Conservation (phyloP, 2,329 filamentous ascomycete genomes). For the Mycosphaerella sp. region DNA sequence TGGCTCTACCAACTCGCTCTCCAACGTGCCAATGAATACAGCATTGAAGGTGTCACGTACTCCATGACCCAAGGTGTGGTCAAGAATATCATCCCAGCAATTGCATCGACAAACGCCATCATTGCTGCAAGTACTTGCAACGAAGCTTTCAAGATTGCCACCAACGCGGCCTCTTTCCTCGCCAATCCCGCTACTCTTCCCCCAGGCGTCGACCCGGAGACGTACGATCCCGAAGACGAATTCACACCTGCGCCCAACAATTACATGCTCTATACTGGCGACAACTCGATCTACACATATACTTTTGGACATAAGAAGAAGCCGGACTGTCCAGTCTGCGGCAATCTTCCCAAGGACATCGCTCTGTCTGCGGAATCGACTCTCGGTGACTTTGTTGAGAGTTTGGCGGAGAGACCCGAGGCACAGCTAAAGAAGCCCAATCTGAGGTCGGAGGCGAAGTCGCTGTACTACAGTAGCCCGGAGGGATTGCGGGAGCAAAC, state of each 20-base stretch:
- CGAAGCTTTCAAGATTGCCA: conserved; percentile 91
- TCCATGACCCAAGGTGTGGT: conserved; percentile 94
- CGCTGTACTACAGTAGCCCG: conserved; percentile 83
- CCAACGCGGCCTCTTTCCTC: conserved; percentile 70
- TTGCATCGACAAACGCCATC: conserved; percentile 95
- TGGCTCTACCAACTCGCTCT: conserved; percentile 90
- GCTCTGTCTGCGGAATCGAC: conserved; percentile 64
- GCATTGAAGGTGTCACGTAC: conserved; percentile 89
- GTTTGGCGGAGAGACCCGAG: conserved; percentile 73
- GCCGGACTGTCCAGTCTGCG: conserved; percentile 89
- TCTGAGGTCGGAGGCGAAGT: conserved; percentile 71
- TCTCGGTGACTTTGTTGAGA: conserved; percentile 77
- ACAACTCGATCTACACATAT: conserved; percentile 93
- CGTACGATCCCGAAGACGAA: conserved; percentile 20
- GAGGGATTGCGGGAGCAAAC: conserved; percentile 78
- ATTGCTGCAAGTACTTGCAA: conserved; percentile 95
- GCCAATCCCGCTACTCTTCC: conserved; percentile 55
- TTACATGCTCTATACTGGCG: conserved; percentile 99
- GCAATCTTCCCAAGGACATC: conserved; percentile 70
- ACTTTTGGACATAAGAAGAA: conserved; percentile 95
- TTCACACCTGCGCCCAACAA: conserved; percentile 47
- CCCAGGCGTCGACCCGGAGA: conserved; percentile 19
- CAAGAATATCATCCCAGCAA: conserved; percentile 98
- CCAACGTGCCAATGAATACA: conserved; percentile 74
- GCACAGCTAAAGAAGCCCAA: conserved; percentile 92